Percentiles rank a stretch among this genome's conserved stretches.
Conservation (phyloP, 164 flowering plant genomes). For the Vitis rupestris region DNA sequence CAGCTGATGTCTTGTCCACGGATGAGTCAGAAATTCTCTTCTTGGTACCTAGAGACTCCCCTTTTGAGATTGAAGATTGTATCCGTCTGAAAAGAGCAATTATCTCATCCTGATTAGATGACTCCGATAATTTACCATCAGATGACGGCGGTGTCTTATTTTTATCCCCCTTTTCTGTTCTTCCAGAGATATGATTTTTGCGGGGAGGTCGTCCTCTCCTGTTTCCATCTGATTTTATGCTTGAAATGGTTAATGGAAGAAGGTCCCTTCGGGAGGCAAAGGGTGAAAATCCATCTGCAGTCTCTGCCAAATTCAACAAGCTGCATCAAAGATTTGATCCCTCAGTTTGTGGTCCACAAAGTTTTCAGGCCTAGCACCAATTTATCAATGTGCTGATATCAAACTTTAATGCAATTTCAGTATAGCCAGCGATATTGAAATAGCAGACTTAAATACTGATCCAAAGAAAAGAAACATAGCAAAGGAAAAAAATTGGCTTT, state of each 20-base stretch:
- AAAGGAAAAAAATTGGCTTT: background rate
- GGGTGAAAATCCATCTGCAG: slow-evolving; percentile 37
- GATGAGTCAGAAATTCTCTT: slow-evolving; percentile 23
- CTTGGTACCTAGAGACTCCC: slow-evolving; percentile 23
- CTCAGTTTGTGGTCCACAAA: slow-evolving; percentile 38
- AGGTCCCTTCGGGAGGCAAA: slow-evolving; percentile 19
- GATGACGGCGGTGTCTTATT: slow-evolving; percentile 16
- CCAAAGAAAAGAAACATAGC: background rate
- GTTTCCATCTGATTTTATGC: slow-evolving; percentile 42
- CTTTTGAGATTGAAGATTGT: slow-evolving; percentile 59
- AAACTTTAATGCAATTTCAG: background rate
- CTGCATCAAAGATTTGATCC: slow-evolving; percentile 59
- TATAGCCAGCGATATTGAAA: background rate
- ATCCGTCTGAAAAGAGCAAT: slow-evolving; percentile 57
- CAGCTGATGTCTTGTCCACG: slow-evolving; percentile 28
- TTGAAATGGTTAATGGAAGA: slow-evolving; percentile 16
- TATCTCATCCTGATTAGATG: slow-evolving; percentile 49
- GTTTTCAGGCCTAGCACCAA: background rate
- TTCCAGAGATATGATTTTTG: slow-evolving; percentile 24
- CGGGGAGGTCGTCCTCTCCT: slow-evolving; percentile 23
- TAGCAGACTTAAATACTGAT: background rate
- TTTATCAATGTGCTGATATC: background rate
- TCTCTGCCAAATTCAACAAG: slow-evolving; percentile 74
- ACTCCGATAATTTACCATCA: slow-evolving; percentile 18
- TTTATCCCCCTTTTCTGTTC: slow-evolving; percentile 17